A percentile compares a stretch with the other conserved stretches of the same genome.
phyloP scores from a whole-genome alignment of 495 filamentous ascomycete genomes.

The Echria macrotheca region DNA sequence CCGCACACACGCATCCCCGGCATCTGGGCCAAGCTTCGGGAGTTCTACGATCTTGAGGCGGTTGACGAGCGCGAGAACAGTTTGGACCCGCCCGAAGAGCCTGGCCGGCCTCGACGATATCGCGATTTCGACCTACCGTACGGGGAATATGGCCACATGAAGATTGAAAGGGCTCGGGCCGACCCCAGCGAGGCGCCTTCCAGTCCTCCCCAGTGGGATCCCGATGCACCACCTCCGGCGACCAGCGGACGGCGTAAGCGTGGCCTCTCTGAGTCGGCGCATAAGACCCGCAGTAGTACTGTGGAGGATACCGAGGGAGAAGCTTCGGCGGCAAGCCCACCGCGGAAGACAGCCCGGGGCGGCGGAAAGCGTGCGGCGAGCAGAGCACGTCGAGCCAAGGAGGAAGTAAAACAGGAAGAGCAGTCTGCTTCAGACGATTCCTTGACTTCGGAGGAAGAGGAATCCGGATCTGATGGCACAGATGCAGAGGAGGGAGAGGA shows the following conservation, averaged over 20 bases:
- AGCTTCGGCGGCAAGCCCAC: conserved; percentile 32
- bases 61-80: conserved; percentile 78
- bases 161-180: conserved; percentile 62
- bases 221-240: conserved; percentile 19
- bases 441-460: conserved; percentile 56
- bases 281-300: conserved; percentile 44
- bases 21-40: conserved; percentile 83
- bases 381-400: conserved; percentile 30
- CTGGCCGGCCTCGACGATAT: conserved; percentile 48
- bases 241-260: conserved; percentile 45
- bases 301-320: conserved; percentile 50
- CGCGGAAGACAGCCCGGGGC: conserved; percentile 31
- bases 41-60: conserved; percentile 80
- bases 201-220: conserved; percentile 51
- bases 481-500: conserved; percentile 31
- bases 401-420: conserved; percentile 14
- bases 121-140: conserved; percentile 71
- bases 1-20: conserved; percentile 81
- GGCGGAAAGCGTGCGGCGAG: conserved; percentile 37
- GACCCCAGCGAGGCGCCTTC: conserved; percentile 49
- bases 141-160: conserved; percentile 70
- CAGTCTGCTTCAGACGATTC: conserved; percentile 60
- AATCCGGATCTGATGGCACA: conserved; percentile 47
- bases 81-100: conserved; percentile 58
- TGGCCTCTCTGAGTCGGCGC: conserved; percentile 30